phyloP scores from a whole-genome alignment of 164 flowering plant genomes.

The Aristolochia contorta region DNA sequence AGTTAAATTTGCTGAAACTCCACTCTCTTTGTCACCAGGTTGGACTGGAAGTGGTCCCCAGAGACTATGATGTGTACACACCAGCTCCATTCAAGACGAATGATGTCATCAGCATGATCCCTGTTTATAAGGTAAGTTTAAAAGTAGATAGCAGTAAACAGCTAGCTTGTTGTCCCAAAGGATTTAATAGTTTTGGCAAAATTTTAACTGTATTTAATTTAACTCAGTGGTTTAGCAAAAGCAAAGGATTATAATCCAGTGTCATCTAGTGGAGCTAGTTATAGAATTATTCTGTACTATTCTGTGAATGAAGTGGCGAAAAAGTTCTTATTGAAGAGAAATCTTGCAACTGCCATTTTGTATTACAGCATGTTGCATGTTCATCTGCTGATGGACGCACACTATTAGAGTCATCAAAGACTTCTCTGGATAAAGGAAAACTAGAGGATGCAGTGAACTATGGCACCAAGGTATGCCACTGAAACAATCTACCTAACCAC shows the following conservation, averaged over 20 bases:
- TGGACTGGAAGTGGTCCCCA: constrained; percentile 91
- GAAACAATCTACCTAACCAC: too few relatives aligned
- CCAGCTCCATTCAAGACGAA: constrained; percentile 57
- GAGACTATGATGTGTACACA: constrained; percentile 78
- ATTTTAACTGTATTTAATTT: not conserved
- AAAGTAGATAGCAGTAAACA: not conserved
- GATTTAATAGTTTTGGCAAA: not conserved
- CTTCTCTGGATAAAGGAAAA: constrained; percentile 91
- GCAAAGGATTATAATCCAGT: not conserved
- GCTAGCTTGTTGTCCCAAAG: not conserved
- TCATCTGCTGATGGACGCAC: constrained; percentile 98
- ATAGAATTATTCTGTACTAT: not conserved
- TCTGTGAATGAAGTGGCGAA: not conserved
- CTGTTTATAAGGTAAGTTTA: constrained; percentile 68
- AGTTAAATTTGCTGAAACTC: not conserved
- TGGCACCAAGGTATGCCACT: constrained; percentile 69
- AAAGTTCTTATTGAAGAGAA: not conserved
- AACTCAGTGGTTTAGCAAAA: not conserved
- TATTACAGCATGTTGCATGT: constrained; percentile 84
- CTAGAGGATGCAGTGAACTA: constrained; percentile 94
- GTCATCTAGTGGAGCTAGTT: not conserved
- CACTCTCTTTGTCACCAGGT: constrained; percentile 35
- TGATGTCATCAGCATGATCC: constrained; percentile 79
- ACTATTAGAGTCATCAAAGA: constrained; percentile 83
- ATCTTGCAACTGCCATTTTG: constrained; percentile 1